Evolutionary conservation across 108 stramenopile species (phyloP).

Genomic region (Parietichytrium sp.): DNA sequence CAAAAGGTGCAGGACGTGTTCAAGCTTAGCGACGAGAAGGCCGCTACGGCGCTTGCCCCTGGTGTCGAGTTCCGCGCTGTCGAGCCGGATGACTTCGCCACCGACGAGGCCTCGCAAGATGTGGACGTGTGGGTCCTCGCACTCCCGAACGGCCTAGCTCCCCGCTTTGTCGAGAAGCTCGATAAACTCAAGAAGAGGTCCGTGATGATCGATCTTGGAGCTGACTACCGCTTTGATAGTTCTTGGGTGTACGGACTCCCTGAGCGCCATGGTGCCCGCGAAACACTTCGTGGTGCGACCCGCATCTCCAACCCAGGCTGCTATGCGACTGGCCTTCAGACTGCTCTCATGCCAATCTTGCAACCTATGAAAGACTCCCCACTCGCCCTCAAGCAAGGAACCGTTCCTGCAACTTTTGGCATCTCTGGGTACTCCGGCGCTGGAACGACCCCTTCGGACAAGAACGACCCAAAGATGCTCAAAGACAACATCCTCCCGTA

Average conservation of each 20-base stretch:
- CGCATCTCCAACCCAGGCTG: slow-evolving; percentile 64
- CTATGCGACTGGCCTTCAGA: slow-evolving; percentile 64
- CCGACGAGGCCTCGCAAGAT: neutral
- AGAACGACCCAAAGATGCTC: slow-evolving; percentile 36
- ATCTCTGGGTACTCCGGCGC: slow-evolving; percentile 63
- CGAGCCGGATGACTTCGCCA: slow-evolving; percentile 32
- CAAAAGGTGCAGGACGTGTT: neutral
- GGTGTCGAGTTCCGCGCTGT: slow-evolving; percentile 12
- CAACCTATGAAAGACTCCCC: slow-evolving; percentile 52
- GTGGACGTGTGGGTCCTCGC: slow-evolving; percentile 30
- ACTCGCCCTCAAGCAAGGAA: slow-evolving; percentile 53
- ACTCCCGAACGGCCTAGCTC: slow-evolving; percentile 33
- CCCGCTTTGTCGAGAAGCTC: neutral
- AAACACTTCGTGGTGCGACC: slow-evolving; percentile 45
- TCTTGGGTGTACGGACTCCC: slow-evolving; percentile 56
- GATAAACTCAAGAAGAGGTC: neutral
- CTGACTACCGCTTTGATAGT: slow-evolving; percentile 32
- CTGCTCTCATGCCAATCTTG: slow-evolving; percentile 57
- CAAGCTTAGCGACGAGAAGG: neutral
- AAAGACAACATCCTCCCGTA: slow-evolving; percentile 39
- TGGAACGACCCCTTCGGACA: slow-evolving; percentile 59
- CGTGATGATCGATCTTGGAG: slow-evolving; percentile 36
- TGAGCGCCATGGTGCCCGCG: slow-evolving; percentile 53
- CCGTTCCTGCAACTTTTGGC: slow-evolving; percentile 39
- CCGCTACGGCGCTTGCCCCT: neutral